A percentile compares a stretch with the other conserved stretches of the same genome.
phyloP scores from a whole-genome alignment of 2,329 filamentous ascomycete species.

The Ophiocordyceps camponoti-floridani region DNA sequence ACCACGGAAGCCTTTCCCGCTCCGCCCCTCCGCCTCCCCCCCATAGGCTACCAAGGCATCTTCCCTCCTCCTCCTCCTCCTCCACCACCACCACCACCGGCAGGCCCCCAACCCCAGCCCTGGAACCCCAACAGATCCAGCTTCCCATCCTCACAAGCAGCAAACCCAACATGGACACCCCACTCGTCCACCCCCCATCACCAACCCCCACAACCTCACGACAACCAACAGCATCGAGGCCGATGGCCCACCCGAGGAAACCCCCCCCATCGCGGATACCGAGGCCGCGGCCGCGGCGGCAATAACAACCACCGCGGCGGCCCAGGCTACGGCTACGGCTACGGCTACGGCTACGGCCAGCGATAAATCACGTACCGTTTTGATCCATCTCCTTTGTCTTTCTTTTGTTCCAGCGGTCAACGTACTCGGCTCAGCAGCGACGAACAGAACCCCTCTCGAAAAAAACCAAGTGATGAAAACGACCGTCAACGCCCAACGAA shows the following conservation, averaged over 20 bases:
- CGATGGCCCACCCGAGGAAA: slow-evolving; percentile 12
- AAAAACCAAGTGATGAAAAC: no score
- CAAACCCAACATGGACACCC: no score
- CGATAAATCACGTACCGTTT: not conserved
- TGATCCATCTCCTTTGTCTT: not conserved
- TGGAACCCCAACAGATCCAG: slow-evolving; percentile 5
- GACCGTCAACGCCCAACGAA: no score
- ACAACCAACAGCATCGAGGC: slow-evolving; percentile 3
- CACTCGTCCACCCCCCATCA: no score
- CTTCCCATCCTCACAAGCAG: slow-evolving; percentile 3
- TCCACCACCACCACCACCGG: not conserved
- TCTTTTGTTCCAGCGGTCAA: not conserved
- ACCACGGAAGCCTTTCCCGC: not conserved
- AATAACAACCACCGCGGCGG: not conserved
- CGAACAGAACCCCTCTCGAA: no score
- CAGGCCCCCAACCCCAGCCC: not conserved
- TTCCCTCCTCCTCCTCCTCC: slow-evolving; percentile 12
- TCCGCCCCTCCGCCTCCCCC: slow-evolving; percentile 7
- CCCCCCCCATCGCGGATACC: slow-evolving; percentile 11
- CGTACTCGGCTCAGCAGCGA: no score
- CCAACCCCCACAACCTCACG: slow-evolving; percentile 5
- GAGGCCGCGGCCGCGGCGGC: slow-evolving; percentile 9
- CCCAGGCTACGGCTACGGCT: slow-evolving; percentile 1
- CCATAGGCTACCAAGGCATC: slow-evolving; percentile 19
- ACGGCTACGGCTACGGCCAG: not conserved